phyloP scores from a whole-genome alignment of 2,329 filamentous ascomycete genomes.

The Helotiales sp. region DNA sequence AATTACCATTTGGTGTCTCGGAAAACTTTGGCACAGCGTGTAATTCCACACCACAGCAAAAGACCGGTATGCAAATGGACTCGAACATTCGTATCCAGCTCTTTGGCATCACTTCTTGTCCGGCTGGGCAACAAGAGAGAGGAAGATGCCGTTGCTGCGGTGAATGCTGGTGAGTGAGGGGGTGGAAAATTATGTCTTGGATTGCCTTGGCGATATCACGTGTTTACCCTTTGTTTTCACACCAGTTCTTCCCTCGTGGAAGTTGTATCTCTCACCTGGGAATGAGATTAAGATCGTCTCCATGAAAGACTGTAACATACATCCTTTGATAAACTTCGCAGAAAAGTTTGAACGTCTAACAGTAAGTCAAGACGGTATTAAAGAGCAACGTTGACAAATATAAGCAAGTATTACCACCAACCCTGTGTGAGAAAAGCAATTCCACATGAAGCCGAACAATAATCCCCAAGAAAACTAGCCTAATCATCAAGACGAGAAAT shows the following conservation, averaged over 20 bases:
- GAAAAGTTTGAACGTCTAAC: no score
- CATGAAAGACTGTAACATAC: no score
- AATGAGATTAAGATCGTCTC: no score
- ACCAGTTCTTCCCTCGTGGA: no score
- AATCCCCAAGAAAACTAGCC: not conserved
- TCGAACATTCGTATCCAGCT: not conserved
- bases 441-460: not conserved
- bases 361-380: no score
- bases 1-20: slow-evolving; percentile 17
- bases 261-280: no score
- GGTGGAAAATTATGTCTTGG: not conserved
- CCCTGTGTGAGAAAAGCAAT: not conserved
- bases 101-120: not conserved
- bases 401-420: not conserved
- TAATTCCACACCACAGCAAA: not conserved
- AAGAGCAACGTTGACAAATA: no score
- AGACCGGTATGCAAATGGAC: not conserved
- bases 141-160: not conserved
- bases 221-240: no score
- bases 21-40: slow-evolving; percentile 9
- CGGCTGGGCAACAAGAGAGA: not conserved
- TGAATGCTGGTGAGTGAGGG: not conserved
- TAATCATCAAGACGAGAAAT: not conserved
- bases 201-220: no score
- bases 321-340: no score